Conservation (phyloP, 441 rosid genomes). For the Adansonia gregorii region DNA sequence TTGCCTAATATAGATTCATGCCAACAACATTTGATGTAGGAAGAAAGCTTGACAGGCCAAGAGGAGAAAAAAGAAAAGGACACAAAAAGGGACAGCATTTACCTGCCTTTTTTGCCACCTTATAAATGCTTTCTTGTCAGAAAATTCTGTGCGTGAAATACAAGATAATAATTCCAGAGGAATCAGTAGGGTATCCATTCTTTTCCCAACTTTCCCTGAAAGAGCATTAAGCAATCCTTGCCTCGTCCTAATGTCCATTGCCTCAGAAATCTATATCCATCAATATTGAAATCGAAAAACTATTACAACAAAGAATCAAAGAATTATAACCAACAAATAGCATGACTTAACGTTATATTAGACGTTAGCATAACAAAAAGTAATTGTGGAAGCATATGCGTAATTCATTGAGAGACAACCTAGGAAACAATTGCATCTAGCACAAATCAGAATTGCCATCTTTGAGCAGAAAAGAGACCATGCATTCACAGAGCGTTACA, state of each 20-base stretch:
- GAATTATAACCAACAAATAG: slow-evolving; percentile 1
- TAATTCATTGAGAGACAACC: background rate
- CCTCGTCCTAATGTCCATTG: slow-evolving; percentile 95
- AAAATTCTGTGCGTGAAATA: slow-evolving; percentile 91
- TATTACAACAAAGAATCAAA: slow-evolving; percentile 6
- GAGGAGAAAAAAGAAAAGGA: slow-evolving; percentile 25
- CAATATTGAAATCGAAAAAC: slow-evolving; percentile 23
- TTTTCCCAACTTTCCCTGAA: slow-evolving; percentile 87
- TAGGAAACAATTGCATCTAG: slow-evolving; percentile 8
- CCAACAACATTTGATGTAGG: slow-evolving; percentile 24
- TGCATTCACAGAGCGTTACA: background rate
- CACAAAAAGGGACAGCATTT: slow-evolving; percentile 40
- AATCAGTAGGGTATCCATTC: slow-evolving; percentile 87
- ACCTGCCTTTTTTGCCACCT: slow-evolving; percentile 99
- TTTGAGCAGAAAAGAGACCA: slow-evolving; percentile 16
- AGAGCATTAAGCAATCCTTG: slow-evolving; percentile 93
- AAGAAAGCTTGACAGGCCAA: slow-evolving; percentile 22
- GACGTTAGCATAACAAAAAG: background rate
- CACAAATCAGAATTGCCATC: background rate
- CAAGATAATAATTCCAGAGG: slow-evolving; percentile 93
- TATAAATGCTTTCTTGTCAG: slow-evolving; percentile 93
- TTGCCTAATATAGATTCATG: slow-evolving; percentile 24
- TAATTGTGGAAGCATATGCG: slow-evolving; percentile 8
- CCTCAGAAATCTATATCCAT: slow-evolving; percentile 80
- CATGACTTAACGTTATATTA: background rate